Conservation (phyloP, 306 rosid species). For the Cucurbita maxima region DNA sequence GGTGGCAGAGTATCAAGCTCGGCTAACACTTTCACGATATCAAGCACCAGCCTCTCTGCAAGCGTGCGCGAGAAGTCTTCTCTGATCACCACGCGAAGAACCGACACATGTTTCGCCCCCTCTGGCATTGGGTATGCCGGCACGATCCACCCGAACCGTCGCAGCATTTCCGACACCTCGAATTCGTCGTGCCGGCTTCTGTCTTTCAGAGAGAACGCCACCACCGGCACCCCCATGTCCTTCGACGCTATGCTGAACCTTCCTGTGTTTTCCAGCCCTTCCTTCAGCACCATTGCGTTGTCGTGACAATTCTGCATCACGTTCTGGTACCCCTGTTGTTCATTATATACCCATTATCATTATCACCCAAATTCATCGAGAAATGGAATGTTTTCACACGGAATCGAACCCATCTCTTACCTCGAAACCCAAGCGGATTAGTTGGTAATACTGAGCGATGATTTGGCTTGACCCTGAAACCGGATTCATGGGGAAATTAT, state of each 20-base stretch:
- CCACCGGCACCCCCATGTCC: slow-evolving; percentile 10
- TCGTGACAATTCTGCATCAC: slow-evolving; percentile 13
- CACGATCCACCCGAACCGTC: slow-evolving; percentile 9
- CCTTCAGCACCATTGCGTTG: neutral
- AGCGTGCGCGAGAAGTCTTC: slow-evolving; percentile 9
- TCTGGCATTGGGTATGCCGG: slow-evolving; percentile 10
- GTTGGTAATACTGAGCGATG: slow-evolving; percentile 6
- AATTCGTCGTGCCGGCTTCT: slow-evolving; percentile 4
- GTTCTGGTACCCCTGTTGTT: neutral
- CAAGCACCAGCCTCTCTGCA: neutral
- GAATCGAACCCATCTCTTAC: neutral
- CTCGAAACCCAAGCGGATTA: slow-evolving; percentile 5
- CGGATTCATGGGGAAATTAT: no score
- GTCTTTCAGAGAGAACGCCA: slow-evolving; percentile 9
- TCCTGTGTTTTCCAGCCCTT: slow-evolving; percentile 5
- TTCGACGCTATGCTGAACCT: neutral
- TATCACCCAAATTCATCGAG: no score
- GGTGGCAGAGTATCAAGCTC: slow-evolving; percentile 9
- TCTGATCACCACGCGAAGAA: slow-evolving; percentile 7
- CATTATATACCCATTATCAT: no score
- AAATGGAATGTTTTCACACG: no score
- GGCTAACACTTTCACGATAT: neutral
- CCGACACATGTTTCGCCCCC: neutral
- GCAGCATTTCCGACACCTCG: neutral
- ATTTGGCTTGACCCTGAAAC: slow-evolving; percentile 2